Evolutionary conservation across 768 basidiomycete genomes (phyloP).

Genomic region (Rhodocollybia butyracea): DNA sequence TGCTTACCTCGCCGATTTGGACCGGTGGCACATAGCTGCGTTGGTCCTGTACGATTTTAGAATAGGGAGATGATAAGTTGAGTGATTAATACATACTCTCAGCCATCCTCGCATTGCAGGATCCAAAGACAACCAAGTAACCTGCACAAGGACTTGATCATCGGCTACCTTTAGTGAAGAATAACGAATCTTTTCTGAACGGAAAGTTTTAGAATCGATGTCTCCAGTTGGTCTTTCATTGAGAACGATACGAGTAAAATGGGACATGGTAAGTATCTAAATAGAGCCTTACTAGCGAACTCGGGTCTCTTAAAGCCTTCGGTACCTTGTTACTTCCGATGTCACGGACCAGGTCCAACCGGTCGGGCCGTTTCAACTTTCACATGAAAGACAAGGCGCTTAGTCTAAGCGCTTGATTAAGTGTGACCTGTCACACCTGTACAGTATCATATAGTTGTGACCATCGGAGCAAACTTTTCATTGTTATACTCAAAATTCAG

Average conservation of each 20-base stretch:
- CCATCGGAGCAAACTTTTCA: neutral
- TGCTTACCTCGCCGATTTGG: conserved; percentile 56
- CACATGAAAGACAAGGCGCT: neutral
- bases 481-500: neutral
- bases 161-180: conserved; percentile 48
- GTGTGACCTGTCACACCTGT: conserved; percentile 3
- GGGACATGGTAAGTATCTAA: conserved; percentile 6
- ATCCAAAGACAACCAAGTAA: conserved; percentile 78
- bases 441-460: neutral
- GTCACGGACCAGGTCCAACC: no score
- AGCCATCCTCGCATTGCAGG: conserved; percentile 89
- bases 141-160: conserved; percentile 66
- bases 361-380: no score
- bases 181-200: conserved; percentile 49
- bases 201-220: conserved; percentile 75
- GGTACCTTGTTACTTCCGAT: neutral
- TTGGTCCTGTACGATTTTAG: conserved; percentile 34
- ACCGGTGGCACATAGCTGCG: conserved; percentile 73
- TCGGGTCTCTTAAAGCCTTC: neutral
- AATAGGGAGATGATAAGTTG: neutral
- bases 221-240: conserved; percentile 67
- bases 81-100: conserved; percentile 13
- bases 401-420: neutral
- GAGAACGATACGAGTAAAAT: conserved; percentile 70
- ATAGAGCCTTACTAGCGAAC: neutral